Evolutionary conservation across 1,139 yeast species (phyloP).

Genomic region (Kodamaea derodonti): DNA sequence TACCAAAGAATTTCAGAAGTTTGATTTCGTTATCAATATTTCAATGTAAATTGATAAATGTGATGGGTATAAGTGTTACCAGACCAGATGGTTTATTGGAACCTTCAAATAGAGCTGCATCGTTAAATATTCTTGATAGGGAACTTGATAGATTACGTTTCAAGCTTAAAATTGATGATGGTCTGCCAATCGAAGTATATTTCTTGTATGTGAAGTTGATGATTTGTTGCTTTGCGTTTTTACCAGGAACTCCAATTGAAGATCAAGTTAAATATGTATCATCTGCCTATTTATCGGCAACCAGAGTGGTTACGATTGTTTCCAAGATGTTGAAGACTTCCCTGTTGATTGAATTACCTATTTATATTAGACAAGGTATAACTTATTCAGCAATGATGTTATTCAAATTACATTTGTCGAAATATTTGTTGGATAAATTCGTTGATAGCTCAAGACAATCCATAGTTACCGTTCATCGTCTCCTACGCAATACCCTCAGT

Average conservation of each 20-base stretch:
- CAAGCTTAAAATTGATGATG: conserved; percentile 60
- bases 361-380: conserved; percentile 80
- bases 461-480: conserved; percentile 86
- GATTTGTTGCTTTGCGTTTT: conserved; percentile 85
- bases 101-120: conserved; percentile 77
- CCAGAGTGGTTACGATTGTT: conserved; percentile 74
- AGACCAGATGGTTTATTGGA: conserved; percentile 89
- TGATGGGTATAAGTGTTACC: conserved; percentile 86
- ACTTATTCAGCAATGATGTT: conserved; percentile 76
- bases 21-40: conserved; percentile 72
- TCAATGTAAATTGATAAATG: conserved; percentile 78
- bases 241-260: conserved; percentile 87
- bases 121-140: conserved; percentile 69
- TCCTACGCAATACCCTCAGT: conserved; percentile 79
- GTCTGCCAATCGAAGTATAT: conserved; percentile 69
- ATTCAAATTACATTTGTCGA: conserved; percentile 79
- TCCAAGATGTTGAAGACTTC: conserved; percentile 64
- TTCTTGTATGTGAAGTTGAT: conserved; percentile 74
- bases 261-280: conserved; percentile 85
- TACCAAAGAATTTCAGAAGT: conserved; percentile 73
- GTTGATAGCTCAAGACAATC: conserved; percentile 90
- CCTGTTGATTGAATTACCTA: conserved; percentile 79
- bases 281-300: conserved; percentile 76
- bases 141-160: conserved; percentile 71
- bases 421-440: conserved; percentile 69